Conservation (phyloP, 2,329 filamentous ascomycete species). For the Alternaria ethzedia region DNA sequence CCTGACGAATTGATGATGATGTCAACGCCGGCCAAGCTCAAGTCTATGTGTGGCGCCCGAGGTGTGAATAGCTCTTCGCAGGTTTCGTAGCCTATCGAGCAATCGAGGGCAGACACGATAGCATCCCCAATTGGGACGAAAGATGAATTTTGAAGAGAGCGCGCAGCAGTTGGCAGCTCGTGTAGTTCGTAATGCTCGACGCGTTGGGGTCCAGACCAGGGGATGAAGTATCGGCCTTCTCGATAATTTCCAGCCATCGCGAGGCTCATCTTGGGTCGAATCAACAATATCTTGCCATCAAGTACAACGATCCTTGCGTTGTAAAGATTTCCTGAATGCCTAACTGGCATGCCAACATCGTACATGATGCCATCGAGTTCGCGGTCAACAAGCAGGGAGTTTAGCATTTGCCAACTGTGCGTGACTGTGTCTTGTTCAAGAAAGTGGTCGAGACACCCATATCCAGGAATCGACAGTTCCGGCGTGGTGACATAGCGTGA, state of each 20-base stretch:
- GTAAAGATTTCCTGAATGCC: conserved; percentile 67
- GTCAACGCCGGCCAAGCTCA: neutral
- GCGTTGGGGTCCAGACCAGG: conserved; percentile 49
- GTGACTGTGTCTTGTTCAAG: conserved; percentile 24
- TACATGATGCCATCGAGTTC: conserved; percentile 65
- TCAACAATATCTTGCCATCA: conserved; percentile 71
- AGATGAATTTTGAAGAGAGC: conserved; percentile 59
- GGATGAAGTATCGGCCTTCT: conserved; percentile 48
- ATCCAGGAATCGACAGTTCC: conserved; percentile 39
- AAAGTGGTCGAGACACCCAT: conserved; percentile 65
- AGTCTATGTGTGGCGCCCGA: conserved; percentile 3
- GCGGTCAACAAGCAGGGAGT: conserved; percentile 65
- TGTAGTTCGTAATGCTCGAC: conserved; percentile 69
- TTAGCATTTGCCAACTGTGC: conserved; percentile 63
- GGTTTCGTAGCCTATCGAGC: conserved; percentile 7
- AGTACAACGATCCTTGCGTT: conserved; percentile 66
- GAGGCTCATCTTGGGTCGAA: conserved; percentile 74
- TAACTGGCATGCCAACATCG: conserved; percentile 51
- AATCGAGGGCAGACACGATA: conserved; percentile 67
- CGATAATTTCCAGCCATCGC: conserved; percentile 70
- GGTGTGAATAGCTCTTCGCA: conserved; percentile 13
- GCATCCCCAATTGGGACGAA: conserved; percentile 73
- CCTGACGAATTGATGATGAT: neutral
- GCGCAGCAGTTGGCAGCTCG: conserved; percentile 55
- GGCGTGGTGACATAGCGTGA: conserved; percentile 1